phyloP scores from a whole-genome alignment of 2,329 filamentous ascomycete species.

The Penicillium sumatraense region DNA sequence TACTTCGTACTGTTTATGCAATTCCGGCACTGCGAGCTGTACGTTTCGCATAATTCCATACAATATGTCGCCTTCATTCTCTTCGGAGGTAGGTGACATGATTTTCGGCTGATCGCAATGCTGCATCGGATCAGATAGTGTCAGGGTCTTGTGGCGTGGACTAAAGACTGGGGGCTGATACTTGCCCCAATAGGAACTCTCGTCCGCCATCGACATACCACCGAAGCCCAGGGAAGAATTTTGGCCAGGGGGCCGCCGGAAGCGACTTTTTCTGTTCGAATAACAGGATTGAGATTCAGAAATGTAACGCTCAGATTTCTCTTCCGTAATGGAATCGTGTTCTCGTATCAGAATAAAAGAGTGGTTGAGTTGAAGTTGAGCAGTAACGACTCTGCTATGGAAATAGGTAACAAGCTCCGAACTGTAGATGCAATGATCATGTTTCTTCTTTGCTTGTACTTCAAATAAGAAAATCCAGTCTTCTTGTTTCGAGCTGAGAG shows the following conservation, averaged over 20 bases:
- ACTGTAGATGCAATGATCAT: not conserved
- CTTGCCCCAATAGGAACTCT: not conserved
- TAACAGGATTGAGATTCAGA: not conserved
- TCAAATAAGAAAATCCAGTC: not conserved
- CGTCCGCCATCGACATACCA: not conserved
- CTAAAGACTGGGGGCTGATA: not conserved
- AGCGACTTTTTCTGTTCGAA: not conserved
- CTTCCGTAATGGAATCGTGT: not conserved
- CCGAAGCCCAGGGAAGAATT: not conserved
- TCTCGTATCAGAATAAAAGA: not conserved
- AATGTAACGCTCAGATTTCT: not conserved
- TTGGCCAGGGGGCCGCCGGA: not conserved
- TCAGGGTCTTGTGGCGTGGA: not conserved
- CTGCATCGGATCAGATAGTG: conserved; percentile 1
- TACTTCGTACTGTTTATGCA: no score
- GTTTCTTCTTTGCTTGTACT: not conserved
- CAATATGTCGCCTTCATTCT: not conserved
- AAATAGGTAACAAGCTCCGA: not conserved
- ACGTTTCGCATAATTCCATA: no score
- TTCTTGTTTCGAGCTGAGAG: not conserved
- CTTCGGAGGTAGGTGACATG: not conserved
- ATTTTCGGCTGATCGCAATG: not conserved
- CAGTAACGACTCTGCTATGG: no score
- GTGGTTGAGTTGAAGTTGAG: no score
- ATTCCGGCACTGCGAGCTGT: no score